A percentile compares a stretch with the other conserved stretches of the same genome.
Evolutionary conservation across 2,329 filamentous ascomycete genomes (phyloP).

Genomic region (Ramichloridium luteum): DNA sequence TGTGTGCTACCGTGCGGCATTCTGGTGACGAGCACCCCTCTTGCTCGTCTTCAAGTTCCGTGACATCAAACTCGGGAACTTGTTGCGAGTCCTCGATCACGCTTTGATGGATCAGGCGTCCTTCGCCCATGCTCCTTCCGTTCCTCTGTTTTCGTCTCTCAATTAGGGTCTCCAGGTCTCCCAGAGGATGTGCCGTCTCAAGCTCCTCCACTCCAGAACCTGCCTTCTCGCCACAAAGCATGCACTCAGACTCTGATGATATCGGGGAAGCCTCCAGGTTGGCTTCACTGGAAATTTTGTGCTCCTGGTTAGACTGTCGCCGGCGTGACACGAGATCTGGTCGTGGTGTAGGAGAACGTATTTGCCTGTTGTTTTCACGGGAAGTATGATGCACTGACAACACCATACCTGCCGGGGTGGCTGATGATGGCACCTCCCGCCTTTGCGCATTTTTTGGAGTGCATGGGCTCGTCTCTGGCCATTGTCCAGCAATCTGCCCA

Average conservation of each 20-base stretch:
- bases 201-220: neutral
- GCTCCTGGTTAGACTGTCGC: neutral
- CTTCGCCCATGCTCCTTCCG: neutral
- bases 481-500: neutral
- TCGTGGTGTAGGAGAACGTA: neutral
- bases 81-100: too few species aligned
- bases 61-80: too few species aligned
- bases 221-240: neutral
- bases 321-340: neutral
- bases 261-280: neutral
- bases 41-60: neutral
- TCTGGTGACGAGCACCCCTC: neutral
- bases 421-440: neutral
- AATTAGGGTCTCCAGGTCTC: neutral
- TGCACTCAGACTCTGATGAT: neutral
- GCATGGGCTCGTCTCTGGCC: neutral
- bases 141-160: neutral
- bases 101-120: neutral
- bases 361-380: neutral
- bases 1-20: neutral
- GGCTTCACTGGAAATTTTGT: neutral
- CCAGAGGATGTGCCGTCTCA: too few species aligned
- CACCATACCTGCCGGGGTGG: neutral
- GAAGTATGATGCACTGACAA: neutral
- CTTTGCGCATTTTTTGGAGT: neutral